Percentiles rank a stretch among this genome's conserved stretches.
Evolutionary conservation across 176 grass and related monocot genomes (phyloP).

Genomic region (Ensete glaucum): DNA sequence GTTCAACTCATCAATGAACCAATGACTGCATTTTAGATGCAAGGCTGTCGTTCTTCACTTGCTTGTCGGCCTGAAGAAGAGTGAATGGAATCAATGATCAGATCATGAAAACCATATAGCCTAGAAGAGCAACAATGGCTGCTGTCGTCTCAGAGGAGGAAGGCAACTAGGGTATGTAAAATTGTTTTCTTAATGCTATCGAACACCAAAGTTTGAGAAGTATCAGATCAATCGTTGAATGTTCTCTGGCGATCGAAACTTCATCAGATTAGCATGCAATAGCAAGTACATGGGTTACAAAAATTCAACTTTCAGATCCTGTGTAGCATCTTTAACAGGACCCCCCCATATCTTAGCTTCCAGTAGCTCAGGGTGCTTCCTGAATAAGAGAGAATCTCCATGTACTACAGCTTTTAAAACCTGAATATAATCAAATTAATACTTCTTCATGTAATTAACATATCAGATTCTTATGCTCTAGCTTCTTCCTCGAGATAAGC

Average conservation of each 20-base stretch:
- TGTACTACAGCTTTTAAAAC: constrained; percentile 75
- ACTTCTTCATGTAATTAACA: neutral
- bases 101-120: neutral
- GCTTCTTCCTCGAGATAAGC: neutral
- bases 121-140: too few species aligned
- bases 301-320: constrained; percentile 21
- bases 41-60: neutral
- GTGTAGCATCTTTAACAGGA: constrained; percentile 48
- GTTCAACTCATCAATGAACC: neutral
- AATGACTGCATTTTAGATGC: neutral
- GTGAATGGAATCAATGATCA: neutral
- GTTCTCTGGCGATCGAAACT: constrained; percentile 30
- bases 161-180: constrained; percentile 55
- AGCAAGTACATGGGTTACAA: too few species aligned
- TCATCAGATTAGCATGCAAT: neutral
- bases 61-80: neutral
- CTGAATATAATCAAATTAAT: constrained; percentile 20
- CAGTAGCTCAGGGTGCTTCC: constrained; percentile 60
- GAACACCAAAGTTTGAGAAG: constrained; percentile 28
- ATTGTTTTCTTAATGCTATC: constrained; percentile 39
- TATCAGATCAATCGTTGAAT: constrained; percentile 26
- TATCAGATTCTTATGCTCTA: neutral
- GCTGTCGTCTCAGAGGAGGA: too few species aligned
- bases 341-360: constrained; percentile 85
- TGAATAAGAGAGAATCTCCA: constrained; percentile 64